Evolutionary conservation across 495 filamentous ascomycete species (phyloP).

Genomic region (Penicillium dipodomyicola): DNA sequence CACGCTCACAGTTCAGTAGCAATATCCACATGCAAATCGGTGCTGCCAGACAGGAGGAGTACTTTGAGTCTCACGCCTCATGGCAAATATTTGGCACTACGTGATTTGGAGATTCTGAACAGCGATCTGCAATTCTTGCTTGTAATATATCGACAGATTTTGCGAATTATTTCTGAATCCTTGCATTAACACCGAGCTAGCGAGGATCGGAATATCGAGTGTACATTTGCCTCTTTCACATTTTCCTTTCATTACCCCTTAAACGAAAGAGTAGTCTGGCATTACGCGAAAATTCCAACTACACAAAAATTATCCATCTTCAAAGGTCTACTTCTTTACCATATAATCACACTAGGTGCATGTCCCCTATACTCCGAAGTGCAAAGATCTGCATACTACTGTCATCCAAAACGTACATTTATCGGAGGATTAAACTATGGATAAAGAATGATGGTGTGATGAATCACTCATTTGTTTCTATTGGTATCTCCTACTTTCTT

Average conservation of each 20-base stretch:
- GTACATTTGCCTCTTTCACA: no score
- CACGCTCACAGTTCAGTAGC: not conserved
- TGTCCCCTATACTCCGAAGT: conserved; percentile 56
- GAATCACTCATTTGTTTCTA: no score
- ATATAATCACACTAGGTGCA: conserved; percentile 61
- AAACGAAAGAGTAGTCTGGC: no score
- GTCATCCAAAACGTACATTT: conserved; percentile 51
- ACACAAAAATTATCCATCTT: no score
- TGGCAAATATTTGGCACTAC: not conserved
- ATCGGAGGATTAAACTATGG: no score
- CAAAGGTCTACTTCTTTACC: conserved; percentile 36
- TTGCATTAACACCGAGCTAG: not conserved
- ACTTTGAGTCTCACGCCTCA: not conserved
- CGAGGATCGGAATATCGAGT: no score
- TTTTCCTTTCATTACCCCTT: no score
- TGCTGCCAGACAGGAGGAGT: not conserved
- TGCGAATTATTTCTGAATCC: not conserved
- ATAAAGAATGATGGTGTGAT: no score
- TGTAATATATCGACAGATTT: not conserved
- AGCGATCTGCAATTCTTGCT: not conserved
- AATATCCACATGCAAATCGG: not conserved
- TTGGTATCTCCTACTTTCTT: no score
- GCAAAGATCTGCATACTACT: conserved; percentile 59
- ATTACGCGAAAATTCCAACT: no score
- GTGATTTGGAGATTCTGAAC: not conserved